Evolutionary conservation across 768 basidiomycete genomes (phyloP).

Genomic region (Cantharellus anzutake): DNA sequence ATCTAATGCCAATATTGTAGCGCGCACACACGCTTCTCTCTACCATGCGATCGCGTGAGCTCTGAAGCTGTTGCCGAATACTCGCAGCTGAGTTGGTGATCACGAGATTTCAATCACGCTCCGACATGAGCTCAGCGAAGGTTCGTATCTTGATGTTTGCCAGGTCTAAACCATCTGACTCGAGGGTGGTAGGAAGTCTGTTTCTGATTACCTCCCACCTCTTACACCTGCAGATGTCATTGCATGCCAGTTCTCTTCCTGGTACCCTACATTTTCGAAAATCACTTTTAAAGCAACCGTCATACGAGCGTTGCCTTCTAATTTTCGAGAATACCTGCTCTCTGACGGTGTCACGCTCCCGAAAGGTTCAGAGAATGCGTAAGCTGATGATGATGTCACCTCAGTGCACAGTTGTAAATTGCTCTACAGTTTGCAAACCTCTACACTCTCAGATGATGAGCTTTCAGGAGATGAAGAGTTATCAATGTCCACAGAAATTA

Average conservation of each 20-base stretch:
- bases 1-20: too few species aligned
- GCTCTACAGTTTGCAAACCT: too few species aligned
- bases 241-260: slow-evolving; percentile 65
- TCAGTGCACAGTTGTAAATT: too few species aligned
- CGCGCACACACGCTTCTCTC: too few species aligned
- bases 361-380: slow-evolving; percentile 63
- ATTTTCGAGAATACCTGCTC: slow-evolving; percentile 54
- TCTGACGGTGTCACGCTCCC: slow-evolving; percentile 77
- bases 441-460: background rate
- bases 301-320: slow-evolving; percentile 42
- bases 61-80: too few species aligned
- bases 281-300: slow-evolving; percentile 54
- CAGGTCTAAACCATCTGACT: too few species aligned
- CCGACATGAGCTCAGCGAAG: too few species aligned
- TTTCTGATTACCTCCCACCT: slow-evolving; percentile 22
- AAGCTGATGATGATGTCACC: slow-evolving; percentile 15
- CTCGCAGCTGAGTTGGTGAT: too few species aligned
- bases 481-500: background rate
- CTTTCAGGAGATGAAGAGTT: slow-evolving; percentile 4
- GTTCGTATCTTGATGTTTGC: too few species aligned
- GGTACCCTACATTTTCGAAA: slow-evolving; percentile 55
- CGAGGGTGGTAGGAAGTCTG: too few species aligned
- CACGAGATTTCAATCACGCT: too few species aligned
- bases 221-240: slow-evolving; percentile 35
- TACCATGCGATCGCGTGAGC: too few species aligned